Evolutionary conservation across 2,329 filamentous ascomycete genomes (phyloP).

Genomic region (Parastagonospora avenae): DNA sequence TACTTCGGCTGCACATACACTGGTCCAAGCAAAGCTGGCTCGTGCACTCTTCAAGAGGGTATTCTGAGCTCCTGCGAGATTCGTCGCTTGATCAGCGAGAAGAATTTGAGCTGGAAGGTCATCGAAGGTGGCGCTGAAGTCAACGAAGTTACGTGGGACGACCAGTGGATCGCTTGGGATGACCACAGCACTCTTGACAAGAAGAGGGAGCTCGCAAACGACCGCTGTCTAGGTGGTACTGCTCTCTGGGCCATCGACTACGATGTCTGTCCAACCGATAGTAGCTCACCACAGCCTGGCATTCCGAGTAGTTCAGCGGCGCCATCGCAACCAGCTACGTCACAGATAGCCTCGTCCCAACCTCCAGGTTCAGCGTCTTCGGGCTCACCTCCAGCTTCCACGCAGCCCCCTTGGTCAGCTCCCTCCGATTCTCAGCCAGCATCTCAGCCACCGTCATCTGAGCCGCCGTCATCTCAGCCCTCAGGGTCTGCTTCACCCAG

Average conservation of each 20-base stretch:
- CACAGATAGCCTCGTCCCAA: background rate
- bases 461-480: too few species aligned
- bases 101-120: conserved; percentile 22
- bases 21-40: conserved; percentile 18
- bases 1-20: conserved; percentile 26
- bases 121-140: conserved; percentile 37
- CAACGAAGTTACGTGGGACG: conserved; percentile 41
- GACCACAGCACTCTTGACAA: conserved; percentile 37
- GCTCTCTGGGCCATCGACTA: conserved; percentile 30
- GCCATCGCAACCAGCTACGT: background rate
- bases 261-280: conserved; percentile 9
- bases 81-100: conserved; percentile 28
- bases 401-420: too few species aligned
- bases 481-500: too few species aligned
- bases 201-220: conserved; percentile 24
- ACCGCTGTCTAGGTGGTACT: conserved; percentile 31
- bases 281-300: background rate
- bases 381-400: too few species aligned
- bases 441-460: too few species aligned
- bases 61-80: conserved; percentile 48
- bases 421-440: too few species aligned
- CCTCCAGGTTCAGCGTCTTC: background rate
- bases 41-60: conserved; percentile 36
- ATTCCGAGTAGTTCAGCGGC: background rate
- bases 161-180: conserved; percentile 51